Base-by-base conservation (phyloP, 108 stramenopile species). In the Discostella pseudostelligera region DNA sequence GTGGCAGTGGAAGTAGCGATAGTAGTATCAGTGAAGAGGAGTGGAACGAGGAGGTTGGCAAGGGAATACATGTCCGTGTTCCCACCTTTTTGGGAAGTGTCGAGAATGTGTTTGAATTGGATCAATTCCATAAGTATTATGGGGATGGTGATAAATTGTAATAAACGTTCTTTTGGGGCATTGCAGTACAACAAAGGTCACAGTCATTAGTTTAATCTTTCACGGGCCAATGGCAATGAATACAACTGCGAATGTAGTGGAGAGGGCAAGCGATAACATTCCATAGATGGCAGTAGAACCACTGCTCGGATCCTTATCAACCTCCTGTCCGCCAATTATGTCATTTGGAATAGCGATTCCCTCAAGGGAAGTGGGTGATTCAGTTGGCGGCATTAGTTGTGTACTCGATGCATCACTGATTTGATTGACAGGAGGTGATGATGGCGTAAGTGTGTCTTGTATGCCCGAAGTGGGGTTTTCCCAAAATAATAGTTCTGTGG, bases 61-160 rank as follows among this genome's bases (percentile, higher is more conserved):
- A 21, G 36, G 60, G 83, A 39, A 95, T 98, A 55, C 99, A 99
- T 78, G 89, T 94, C 56, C 81, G 97, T 16, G 86, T 88, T 0
- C 94, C 94, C 8, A 83, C 88, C 12, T 96, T 86, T 65, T 45
- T 93, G 20, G 94, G 94, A 17, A 88, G 86, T 50, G 70, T 84
- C 9, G 90, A 93, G 57, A 93, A 96, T 74, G 88, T 96, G 2
- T 89, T 79, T 67, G 94, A 93, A 62, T 61, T 96, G 48, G 94
- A 96, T 69, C 88, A 95, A 70, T 95, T 88, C 66, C 87, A 80
- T 64, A 63, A 78, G 54, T 90, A 89, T 66, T 84, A 89, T 72
- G 80, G 84, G 0, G 84, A 83, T 32, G 66, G 62, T n/a, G 69
- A 51, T 45, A 51, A 36, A n/a, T 61, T 50, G 48, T 16, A 22